Conservation (phyloP, 2,329 filamentous ascomycete genomes). For the Macrophomina phaseolina region DNA sequence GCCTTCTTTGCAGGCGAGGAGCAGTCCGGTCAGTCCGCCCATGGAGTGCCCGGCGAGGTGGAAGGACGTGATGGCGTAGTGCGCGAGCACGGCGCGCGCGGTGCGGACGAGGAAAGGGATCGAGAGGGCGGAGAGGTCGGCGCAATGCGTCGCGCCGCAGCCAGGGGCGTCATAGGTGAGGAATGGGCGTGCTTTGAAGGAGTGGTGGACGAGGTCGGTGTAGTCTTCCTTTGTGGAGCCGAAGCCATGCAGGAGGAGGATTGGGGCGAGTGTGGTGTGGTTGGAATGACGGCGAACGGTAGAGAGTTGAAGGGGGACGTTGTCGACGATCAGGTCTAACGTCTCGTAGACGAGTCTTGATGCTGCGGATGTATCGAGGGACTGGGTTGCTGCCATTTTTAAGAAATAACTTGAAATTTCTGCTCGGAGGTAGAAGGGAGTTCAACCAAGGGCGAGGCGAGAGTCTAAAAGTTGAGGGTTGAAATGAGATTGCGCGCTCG, state of each 20-base stretch:
- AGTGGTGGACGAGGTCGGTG: slow-evolving; percentile 31
- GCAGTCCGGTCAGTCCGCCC: slow-evolving; percentile 34
- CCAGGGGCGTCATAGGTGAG: slow-evolving; percentile 36
- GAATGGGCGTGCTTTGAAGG: slow-evolving; percentile 30
- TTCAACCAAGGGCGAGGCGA: not conserved
- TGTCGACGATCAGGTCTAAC: not conserved
- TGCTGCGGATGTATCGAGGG: not conserved
- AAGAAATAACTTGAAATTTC: no score
- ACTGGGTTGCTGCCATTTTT: not conserved
- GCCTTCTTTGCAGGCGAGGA: slow-evolving; percentile 30
- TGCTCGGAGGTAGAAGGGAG: not conserved
- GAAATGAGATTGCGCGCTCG: no score
- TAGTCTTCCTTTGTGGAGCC: slow-evolving; percentile 38
- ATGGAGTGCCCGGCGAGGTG: slow-evolving; percentile 40
- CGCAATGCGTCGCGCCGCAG: slow-evolving; percentile 31
- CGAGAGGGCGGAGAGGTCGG: slow-evolving; percentile 29
- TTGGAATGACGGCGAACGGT: not conserved
- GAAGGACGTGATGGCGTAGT: slow-evolving; percentile 28
- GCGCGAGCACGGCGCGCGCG: slow-evolving; percentile 29
- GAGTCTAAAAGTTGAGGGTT: no score
- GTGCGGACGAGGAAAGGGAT: slow-evolving; percentile 32
- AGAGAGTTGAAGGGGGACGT: not conserved
- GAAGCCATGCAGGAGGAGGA: slow-evolving; percentile 37
- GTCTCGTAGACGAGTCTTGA: slow-evolving; percentile 3
- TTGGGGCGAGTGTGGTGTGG: slow-evolving; percentile 22